Percentiles rank a stretch among this genome's conserved stretches.
Conservation (phyloP, 208 protist species). For the Trichomonas vaginalis region DNA sequence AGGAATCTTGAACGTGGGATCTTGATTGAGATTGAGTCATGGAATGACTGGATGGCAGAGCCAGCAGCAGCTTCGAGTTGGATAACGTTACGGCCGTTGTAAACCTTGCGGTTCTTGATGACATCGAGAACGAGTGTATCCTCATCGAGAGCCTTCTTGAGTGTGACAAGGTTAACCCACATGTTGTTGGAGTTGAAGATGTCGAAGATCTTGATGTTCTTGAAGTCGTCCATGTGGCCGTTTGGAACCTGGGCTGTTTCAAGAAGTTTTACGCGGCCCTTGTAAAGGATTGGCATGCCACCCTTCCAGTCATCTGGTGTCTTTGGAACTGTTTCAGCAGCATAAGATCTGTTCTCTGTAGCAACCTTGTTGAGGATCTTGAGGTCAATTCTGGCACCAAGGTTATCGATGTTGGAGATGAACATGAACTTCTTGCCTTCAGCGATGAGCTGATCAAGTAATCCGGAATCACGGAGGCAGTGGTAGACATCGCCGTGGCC, state of each 20-base stretch:
- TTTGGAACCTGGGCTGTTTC: conserved; percentile 5
- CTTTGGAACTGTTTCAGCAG: conserved; percentile 14
- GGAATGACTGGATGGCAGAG: conserved; percentile 79
- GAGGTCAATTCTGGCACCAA: conserved; percentile 69
- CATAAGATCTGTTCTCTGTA: conserved; percentile 22
- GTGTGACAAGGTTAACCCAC: conserved; percentile 68
- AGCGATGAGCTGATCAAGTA: conserved; percentile 45
- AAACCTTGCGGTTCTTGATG: conserved; percentile 38
- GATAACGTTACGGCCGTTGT: conserved; percentile 31
- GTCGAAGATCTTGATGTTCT: conserved; percentile 70
- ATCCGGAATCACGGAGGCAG: conserved; percentile 63
- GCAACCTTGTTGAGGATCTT: conserved; percentile 40
- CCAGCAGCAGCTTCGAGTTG: conserved; percentile 51
- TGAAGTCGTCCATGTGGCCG: conserved; percentile 10
- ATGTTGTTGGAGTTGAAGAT: conserved; percentile 99
- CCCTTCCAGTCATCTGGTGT: conserved; percentile 20
- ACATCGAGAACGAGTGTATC: conserved; percentile 29
- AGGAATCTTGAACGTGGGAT: conserved; percentile 82
- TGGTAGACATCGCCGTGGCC: conserved; percentile 96
- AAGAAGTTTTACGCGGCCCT: conserved; percentile 7
- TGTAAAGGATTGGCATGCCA: conserved; percentile 17
- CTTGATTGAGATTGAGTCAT: conserved; percentile 53
- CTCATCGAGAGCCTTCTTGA: conserved; percentile 26
- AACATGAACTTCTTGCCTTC: conserved; percentile 80
- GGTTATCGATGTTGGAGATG: conserved; percentile 96